These are phyloP conservation scores for Venturia aucupariae DNA, from an alignment of 2,329 filamentous ascomycete genomes.

Conservation along the genomic window DNA sequence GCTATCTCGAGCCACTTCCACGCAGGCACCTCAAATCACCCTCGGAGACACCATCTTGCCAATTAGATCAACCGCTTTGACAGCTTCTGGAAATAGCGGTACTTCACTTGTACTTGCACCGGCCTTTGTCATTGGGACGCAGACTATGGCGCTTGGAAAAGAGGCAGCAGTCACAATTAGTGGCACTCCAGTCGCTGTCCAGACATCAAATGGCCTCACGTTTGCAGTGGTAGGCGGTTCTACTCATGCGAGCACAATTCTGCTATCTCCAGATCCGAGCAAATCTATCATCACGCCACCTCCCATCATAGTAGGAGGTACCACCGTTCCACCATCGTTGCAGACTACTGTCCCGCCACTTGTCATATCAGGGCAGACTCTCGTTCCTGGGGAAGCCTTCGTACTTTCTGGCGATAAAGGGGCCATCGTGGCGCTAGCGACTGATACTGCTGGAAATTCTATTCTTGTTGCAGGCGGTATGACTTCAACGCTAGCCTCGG, in stretches of 20 bases:
- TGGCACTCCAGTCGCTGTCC: slow-evolving; percentile 3
- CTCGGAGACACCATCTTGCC: not conserved
- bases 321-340: not conserved
- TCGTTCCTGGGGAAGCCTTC: not conserved
- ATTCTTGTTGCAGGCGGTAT: not conserved
- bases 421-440: not conserved
- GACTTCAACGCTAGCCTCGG: not conserved
- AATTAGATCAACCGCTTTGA: not conserved
- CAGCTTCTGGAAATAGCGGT: not conserved
- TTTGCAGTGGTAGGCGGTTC: not conserved
- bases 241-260: not conserved
- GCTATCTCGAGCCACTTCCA: not conserved
- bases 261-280: not conserved
- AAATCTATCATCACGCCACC: slow-evolving; percentile 7
- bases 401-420: not conserved
- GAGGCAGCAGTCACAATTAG: not conserved
- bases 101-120: not conserved
- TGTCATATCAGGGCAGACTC: slow-evolving; percentile 5
- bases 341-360: not conserved
- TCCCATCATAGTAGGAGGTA: not conserved
- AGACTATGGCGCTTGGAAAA: not conserved
- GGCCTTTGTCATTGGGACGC: not conserved
- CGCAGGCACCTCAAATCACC: not conserved
- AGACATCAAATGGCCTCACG: not conserved
- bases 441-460: not conserved